Percentiles rank a stretch among this genome's conserved stretches.
Evolutionary conservation across 169 alveolate genomes (phyloP).

Genomic region (Nephromyces sp.): DNA sequence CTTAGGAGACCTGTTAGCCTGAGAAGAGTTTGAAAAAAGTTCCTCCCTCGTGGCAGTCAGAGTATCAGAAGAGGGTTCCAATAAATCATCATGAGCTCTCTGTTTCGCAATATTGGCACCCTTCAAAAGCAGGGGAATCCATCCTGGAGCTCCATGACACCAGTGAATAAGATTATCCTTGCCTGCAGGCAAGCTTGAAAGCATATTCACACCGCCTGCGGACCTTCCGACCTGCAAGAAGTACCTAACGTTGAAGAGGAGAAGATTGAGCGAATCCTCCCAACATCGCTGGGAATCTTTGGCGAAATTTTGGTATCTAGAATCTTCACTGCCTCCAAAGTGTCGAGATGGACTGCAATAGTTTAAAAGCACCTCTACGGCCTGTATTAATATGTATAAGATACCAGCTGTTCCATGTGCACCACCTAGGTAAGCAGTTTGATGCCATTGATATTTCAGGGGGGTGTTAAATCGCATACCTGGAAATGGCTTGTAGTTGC

Average conservation of each 20-base stretch:
- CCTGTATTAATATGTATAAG: conserved; percentile 45
- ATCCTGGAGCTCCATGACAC: conserved; percentile 82
- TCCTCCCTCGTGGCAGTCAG: no score
- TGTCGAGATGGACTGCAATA: not conserved
- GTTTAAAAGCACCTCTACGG: conserved; percentile 26
- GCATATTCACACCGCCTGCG: conserved; percentile 51
- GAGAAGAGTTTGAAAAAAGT: not conserved
- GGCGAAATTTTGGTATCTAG: not conserved
- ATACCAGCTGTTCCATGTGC: conserved; percentile 78
- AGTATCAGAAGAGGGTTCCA: no score
- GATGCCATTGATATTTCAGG: conserved; percentile 27
- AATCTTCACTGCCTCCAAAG: not conserved
- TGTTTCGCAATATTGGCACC: conserved; percentile 11
- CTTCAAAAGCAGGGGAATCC: conserved; percentile 43
- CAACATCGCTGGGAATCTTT: not conserved
- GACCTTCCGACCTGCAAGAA: not conserved
- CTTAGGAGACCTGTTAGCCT: not conserved
- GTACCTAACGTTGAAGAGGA: not conserved
- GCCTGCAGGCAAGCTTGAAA: conserved; percentile 41
- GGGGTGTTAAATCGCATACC: conserved; percentile 3
- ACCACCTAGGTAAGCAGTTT: conserved; percentile 64
- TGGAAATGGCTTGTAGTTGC: no score
- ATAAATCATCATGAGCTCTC: not conserved
- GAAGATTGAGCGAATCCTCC: not conserved
- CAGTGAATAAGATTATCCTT: conserved; percentile 56